These are phyloP conservation scores for Lasiodiplodia citricola DNA, from an alignment of 2,329 filamentous ascomycete genomes.

Conservation along the genomic window DNA sequence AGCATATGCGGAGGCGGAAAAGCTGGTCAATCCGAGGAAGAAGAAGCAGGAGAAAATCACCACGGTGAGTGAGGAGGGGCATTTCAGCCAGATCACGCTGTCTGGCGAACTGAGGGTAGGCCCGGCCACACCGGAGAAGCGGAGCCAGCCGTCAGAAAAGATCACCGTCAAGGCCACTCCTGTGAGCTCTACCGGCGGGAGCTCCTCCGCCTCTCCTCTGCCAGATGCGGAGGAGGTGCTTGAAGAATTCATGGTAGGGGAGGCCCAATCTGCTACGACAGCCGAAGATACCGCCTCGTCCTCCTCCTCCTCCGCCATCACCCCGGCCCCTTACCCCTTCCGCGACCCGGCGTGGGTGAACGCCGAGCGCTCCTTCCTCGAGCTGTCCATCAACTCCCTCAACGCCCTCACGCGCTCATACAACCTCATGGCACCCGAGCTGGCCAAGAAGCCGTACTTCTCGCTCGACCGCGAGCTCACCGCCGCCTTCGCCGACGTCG, in stretches of 20 bases:
- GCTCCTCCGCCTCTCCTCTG: slow-evolving; percentile 32
- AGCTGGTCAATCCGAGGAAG: slow-evolving; percentile 58
- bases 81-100: slow-evolving; percentile 54
- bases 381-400: slow-evolving; percentile 75
- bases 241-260: neutral
- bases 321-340: slow-evolving; percentile 63
- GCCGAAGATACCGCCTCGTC: slow-evolving; percentile 26
- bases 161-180: slow-evolving; percentile 47
- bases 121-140: slow-evolving; percentile 25
- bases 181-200: slow-evolving; percentile 29
- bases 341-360: slow-evolving; percentile 78
- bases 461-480: slow-evolving; percentile 80
- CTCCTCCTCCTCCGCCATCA: slow-evolving; percentile 29
- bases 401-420: slow-evolving; percentile 85
- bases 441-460: slow-evolving; percentile 93
- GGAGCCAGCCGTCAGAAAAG: slow-evolving; percentile 30
- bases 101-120: slow-evolving; percentile 49
- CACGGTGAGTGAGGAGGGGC: slow-evolving; percentile 51
- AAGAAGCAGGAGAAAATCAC: slow-evolving; percentile 53
- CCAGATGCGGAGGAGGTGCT: neutral
- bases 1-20: slow-evolving; percentile 77
- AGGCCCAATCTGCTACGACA: neutral
- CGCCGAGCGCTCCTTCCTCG: slow-evolving; percentile 75
- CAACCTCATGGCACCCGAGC: slow-evolving; percentile 90
- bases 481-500: slow-evolving; percentile 84